These are phyloP conservation scores for Pinus tabuliformis DNA, from an alignment of 75 land plant genomes.

Conservation along the genomic window DNA sequence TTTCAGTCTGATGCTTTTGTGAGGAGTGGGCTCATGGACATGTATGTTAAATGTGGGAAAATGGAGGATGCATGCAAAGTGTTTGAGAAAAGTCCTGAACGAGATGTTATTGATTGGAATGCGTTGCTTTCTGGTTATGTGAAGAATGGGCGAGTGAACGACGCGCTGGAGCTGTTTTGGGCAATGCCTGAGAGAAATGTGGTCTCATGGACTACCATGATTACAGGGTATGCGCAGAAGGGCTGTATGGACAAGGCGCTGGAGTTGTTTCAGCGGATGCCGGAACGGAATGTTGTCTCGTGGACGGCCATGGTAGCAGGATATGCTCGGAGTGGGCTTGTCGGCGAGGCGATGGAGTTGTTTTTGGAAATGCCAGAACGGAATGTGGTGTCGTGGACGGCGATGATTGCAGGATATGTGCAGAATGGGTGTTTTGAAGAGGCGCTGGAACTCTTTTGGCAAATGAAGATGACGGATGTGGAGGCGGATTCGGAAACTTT, in stretches of 20 bases:
- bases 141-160: conserved; percentile 27
- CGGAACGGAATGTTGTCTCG: conserved; percentile 18
- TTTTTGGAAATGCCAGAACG: conserved; percentile 5
- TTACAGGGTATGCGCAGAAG: conserved; percentile 8
- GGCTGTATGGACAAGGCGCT: not conserved
- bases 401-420: conserved; percentile 13
- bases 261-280: conserved; percentile 18
- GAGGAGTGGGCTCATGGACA: conserved; percentile 45
- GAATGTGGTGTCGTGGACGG: conserved; percentile 12
- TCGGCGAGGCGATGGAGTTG: not conserved
- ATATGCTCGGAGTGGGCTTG: conserved; percentile 10
- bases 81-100: conserved; percentile 35
- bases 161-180: conserved; percentile 12
- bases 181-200: not conserved
- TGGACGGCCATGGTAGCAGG: conserved; percentile 31
- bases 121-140: conserved; percentile 42
- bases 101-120: conserved; percentile 67
- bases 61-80: conserved; percentile 32
- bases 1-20: conserved; percentile 25
- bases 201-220: conserved; percentile 15
- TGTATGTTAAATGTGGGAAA: conserved; percentile 34
- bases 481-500: conserved; percentile 50
- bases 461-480: conserved; percentile 22
- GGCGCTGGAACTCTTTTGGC: conserved; percentile 32
- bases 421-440: conserved; percentile 13